Conservation (phyloP, 2,329 filamentous ascomycete genomes). For the Pseudocercospora macadamiae region DNA sequence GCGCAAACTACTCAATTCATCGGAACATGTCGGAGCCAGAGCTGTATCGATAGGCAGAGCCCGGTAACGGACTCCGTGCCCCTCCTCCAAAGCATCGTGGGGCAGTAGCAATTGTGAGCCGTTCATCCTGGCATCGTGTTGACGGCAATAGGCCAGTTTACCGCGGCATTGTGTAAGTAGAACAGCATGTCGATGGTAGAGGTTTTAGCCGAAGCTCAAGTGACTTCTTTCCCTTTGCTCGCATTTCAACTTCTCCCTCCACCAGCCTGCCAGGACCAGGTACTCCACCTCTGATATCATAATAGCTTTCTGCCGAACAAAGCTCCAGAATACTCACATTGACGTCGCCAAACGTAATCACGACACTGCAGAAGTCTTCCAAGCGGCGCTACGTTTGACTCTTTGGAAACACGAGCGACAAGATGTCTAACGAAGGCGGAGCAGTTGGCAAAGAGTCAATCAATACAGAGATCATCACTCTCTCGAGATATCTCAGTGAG, state of each 20-base stretch:
- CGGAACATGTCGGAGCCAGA: background rate
- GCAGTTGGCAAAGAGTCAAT: slow-evolving; percentile 67
- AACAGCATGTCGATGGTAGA: slow-evolving; percentile 16
- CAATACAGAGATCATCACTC: slow-evolving; percentile 94
- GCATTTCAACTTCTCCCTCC: slow-evolving; percentile 6
- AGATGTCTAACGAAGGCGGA: slow-evolving; percentile 20
- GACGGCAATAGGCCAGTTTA: slow-evolving; percentile 15
- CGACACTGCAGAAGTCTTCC: slow-evolving; percentile 3
- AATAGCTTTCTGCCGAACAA: slow-evolving; percentile 19
- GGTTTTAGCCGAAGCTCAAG: slow-evolving; percentile 19
- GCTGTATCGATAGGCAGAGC: background rate
- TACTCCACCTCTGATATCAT: slow-evolving; percentile 37
- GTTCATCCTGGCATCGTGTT: slow-evolving; percentile 12
- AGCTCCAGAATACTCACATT: slow-evolving; percentile 9
- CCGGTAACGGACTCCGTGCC: background rate
- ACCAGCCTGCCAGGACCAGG: slow-evolving; percentile 11
- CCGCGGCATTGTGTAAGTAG: slow-evolving; percentile 24
- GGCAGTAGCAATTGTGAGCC: slow-evolving; percentile 7
- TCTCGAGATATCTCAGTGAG: slow-evolving; percentile 94
- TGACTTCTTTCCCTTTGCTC: slow-evolving; percentile 7
- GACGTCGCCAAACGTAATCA: slow-evolving; percentile 2
- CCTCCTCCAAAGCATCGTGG: slow-evolving; percentile 2
- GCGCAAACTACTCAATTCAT: background rate
- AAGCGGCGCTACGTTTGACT: background rate
- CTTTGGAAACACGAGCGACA: background rate